Conservation (phyloP, 441 rosid species). For the Populus hybrid region DNA sequence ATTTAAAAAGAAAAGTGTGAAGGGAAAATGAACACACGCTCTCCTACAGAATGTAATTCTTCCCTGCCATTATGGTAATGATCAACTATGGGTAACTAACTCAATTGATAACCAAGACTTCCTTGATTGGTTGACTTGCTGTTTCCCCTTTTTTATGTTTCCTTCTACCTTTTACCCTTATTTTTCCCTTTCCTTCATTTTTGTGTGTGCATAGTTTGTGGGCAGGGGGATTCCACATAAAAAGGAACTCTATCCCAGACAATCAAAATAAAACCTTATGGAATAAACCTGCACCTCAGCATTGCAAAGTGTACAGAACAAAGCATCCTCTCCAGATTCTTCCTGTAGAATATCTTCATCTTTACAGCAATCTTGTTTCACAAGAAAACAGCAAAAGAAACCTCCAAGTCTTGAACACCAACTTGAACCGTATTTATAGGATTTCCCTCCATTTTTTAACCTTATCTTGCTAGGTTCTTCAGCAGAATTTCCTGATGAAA, state of each 20-base stretch:
- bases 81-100: neutral
- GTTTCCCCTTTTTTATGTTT: no score
- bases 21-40: neutral
- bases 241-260: neutral
- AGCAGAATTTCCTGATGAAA: constrained; percentile 41
- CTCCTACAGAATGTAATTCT: neutral
- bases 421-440: constrained; percentile 40
- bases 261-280: neutral
- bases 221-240: neutral
- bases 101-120: neutral
- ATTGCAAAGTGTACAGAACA: constrained; percentile 91
- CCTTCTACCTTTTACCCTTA: neutral
- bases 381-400: constrained; percentile 63
- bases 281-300: constrained; percentile 55
- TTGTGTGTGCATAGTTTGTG: neutral
- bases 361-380: constrained; percentile 64
- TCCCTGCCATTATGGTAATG: neutral
- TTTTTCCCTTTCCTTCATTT: neutral
- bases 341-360: constrained; percentile 48
- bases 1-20: neutral
- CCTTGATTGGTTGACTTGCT: neutral
- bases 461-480: constrained; percentile 54
- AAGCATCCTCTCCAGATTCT: constrained; percentile 57
- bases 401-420: constrained; percentile 47
- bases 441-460: constrained; percentile 36